Evolutionary conservation across 257 asterid species (phyloP).

Genomic region (Thymus mandschuricus): DNA sequence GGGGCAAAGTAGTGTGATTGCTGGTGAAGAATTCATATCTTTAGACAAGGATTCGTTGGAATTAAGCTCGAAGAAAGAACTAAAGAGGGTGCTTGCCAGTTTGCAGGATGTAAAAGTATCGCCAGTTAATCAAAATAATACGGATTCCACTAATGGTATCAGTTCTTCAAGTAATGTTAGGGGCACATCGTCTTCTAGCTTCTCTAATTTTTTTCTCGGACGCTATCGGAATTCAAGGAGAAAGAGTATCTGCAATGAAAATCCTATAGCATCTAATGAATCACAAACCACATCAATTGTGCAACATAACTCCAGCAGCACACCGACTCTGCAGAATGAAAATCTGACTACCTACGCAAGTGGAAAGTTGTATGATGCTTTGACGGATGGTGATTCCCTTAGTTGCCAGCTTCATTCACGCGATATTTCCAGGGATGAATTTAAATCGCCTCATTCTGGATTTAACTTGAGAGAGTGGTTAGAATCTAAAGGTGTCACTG

Average conservation of each 20-base stretch:
- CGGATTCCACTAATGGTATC: conserved; percentile 22
- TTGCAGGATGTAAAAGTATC: conserved; percentile 19
- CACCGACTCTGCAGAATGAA: conserved; percentile 9
- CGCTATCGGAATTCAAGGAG: conserved; percentile 7
- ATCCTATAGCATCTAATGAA: conserved; percentile 24
- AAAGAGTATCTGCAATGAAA: conserved; percentile 9
- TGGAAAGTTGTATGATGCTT: conserved; percentile 20
- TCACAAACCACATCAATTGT: background rate
- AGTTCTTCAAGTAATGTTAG: conserved; percentile 28
- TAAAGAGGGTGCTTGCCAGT: background rate
- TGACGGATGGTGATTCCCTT: conserved; percentile 6
- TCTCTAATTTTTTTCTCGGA: conserved; percentile 37
- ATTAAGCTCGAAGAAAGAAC: conserved; percentile 27
- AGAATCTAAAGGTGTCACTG: conserved; percentile 18
- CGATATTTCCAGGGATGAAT: conserved; percentile 12
- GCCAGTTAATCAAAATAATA: conserved; percentile 15
- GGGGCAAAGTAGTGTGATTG: conserved; percentile 19
- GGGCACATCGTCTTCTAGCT: conserved; percentile 39
- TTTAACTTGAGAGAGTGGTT: conserved; percentile 53
- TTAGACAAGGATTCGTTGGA: background rate
- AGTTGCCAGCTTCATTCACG: conserved; percentile 2
- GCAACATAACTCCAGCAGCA: conserved; percentile 13
- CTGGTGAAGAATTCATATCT: conserved; percentile 16
- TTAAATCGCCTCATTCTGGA: conserved; percentile 28
- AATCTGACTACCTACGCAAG: conserved; percentile 12